A percentile compares a stretch with the other conserved stretches of the same genome.
Evolutionary conservation across 73 alveolate genomes (phyloP).

Genomic region (Paramecium biaurelia): DNA sequence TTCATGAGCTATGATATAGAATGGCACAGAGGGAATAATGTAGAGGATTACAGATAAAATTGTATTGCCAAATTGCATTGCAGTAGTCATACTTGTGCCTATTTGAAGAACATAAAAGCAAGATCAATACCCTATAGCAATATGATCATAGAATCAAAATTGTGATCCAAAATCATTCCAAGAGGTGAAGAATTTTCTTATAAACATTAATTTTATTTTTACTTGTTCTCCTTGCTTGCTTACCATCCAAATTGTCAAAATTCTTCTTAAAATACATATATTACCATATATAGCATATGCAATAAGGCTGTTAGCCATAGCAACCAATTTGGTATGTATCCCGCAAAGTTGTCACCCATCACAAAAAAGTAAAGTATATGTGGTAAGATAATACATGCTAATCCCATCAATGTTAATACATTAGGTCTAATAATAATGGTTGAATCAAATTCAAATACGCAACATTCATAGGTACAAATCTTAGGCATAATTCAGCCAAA

Average conservation of each 20-base stretch:
- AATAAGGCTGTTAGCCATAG: not conserved
- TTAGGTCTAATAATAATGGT: not conserved
- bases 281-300: conserved; percentile 23
- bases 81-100: conserved; percentile 26
- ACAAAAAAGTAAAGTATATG: not conserved
- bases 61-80: conserved; percentile 37
- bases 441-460: not conserved
- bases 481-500: not conserved
- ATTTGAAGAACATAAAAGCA: not conserved
- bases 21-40: not conserved
- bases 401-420: not conserved
- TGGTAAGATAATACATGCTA: not conserved
- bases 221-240: conserved; percentile 40
- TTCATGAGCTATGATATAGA: not conserved
- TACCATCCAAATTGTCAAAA: conserved; percentile 37
- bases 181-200: conserved; percentile 31
- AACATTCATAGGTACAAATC: not conserved
- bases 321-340: not conserved
- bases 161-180: conserved; percentile 38
- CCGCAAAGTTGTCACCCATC: not conserved
- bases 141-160: conserved; percentile 27
- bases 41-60: not conserved
- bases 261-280: not conserved
- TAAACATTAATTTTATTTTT: not conserved
- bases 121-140: conserved; percentile 9